Base-by-base conservation (phyloP, 2,329 filamentous ascomycete species). In the Meredithiella fracta region DNA sequence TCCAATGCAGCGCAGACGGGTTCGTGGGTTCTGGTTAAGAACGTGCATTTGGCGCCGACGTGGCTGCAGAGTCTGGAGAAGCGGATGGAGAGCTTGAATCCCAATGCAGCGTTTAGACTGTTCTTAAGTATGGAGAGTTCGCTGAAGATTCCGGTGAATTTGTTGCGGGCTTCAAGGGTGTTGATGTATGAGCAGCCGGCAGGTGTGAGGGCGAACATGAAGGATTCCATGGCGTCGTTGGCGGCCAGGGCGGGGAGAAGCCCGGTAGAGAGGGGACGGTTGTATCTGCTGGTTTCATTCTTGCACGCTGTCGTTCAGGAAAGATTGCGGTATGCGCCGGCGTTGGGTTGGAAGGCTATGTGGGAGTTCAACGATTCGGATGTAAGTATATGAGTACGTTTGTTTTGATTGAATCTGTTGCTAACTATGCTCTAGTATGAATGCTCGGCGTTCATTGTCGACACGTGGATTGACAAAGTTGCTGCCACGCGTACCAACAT, bases 301-400 rank as follows among this genome's bases (percentile, higher is more conserved):
- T 67, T 98, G 63, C 92, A 98, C 66, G 94, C 92, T 5, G 90
- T 98, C 38, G 82, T 96, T 9, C 92, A 98, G 68, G 92, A 98
- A 69, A 78, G 94, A 63, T 74, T 98, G 60, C 85, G 92, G 60
- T 98, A 98, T 67, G 90, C 91, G 23, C 94, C 92, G 0, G 91
- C 78, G 57, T 74, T 98, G 56, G 92, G 92, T 59, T 98, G 92
- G 92, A 96, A 94, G 73, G 88, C 89, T 55, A 95, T 96, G 76
- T 98, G 94, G 92, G 94, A 98, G 70, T 98, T 98, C 69, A 98
- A 98, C 67, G 94, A 98, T 69, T 94, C 90, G 63, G 92, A 98
- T 70, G 87, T 94, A 79, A 85, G 86, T 82, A 62, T 56, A 4
- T 5, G 11, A 34, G 29, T 26, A 17, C 42, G 22, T 44, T 37